Evolutionary conservation across 2,329 filamentous ascomycete genomes (phyloP), one percentile per base, ranked within the genome.

Genomic region (Ophiostoma ulmi): DNA sequence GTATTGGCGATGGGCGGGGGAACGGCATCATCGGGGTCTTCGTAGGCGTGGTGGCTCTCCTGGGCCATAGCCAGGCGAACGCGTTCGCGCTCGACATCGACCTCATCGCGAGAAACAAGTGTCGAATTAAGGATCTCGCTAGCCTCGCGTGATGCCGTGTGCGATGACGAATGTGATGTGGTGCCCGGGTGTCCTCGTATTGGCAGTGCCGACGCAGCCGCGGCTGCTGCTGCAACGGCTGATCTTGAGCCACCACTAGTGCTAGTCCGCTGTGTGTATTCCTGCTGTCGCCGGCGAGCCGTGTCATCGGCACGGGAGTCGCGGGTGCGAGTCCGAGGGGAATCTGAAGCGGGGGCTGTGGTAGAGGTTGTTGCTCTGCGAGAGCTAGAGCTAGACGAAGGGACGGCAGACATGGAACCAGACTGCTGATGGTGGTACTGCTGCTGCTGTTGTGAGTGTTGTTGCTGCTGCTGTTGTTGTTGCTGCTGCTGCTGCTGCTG

Each of bases 101-200:
- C 88, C 74, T 90, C 86, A 7, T 91, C 91, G 75, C 92, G 90
- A 68, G 90, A 91, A 36, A 93, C 86, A 73, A 94, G 83, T 73
- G 94, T 87, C 73, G 91, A 87, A 78, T 91, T 92, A 73, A 97
- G 85, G 41, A 93, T 88, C 71, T 93, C 88, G 79, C 90, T 94
- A 70, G 91, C 88, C 78, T 97, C 92, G 72, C 91, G 88, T 17
- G 89, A 87, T 14, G 91, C 84, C 61, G 84, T 85, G 22, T 85
- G 86, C 52, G 86, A 81, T 44, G 86, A 81, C 55, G 85, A 85
- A 71, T 86, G 83, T 66, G 84, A 79, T 52, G 80, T 77, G 66
- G 76, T 78, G 74, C 31, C 70, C 14, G 77, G 79, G 66, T 81
- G 80, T 67, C 79, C 78, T 70, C 84, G 82, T 69, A 84, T 80